Evolutionary conservation across 2,329 filamentous ascomycete genomes (phyloP).

Genomic region (Epichloe baconii): DNA sequence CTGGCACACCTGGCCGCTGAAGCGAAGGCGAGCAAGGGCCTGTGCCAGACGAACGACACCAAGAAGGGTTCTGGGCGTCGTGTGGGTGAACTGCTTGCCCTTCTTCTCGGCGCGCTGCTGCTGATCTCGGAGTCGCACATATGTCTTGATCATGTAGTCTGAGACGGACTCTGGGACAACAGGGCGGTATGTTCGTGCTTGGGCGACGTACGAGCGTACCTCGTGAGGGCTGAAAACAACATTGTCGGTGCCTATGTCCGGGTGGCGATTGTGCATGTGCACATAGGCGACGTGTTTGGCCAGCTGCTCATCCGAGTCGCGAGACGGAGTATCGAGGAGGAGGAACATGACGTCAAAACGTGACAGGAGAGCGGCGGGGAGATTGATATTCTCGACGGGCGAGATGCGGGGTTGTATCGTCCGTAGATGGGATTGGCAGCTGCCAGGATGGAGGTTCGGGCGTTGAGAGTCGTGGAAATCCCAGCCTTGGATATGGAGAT

Average conservation of each 20-base stretch:
- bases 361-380: constrained; percentile 90
- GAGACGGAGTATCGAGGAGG: constrained; percentile 83
- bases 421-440: constrained; percentile 96
- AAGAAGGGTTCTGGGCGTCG: constrained; percentile 83
- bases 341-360: constrained; percentile 97
- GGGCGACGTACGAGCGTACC: constrained; percentile 90
- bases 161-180: constrained; percentile 73
- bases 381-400: constrained; percentile 97
- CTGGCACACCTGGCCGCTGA: constrained; percentile 69
- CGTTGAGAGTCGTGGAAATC: constrained; percentile 71
- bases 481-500: constrained; percentile 71
- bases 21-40: constrained; percentile 82
- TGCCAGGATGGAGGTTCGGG: constrained; percentile 86
- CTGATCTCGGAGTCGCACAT: constrained; percentile 84
- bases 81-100: constrained; percentile 88
- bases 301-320: constrained; percentile 82
- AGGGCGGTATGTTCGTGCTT: constrained; percentile 79
- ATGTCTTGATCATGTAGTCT: constrained; percentile 95
- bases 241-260: constrained; percentile 48
- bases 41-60: constrained; percentile 88
- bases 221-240: constrained; percentile 86
- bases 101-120: constrained; percentile 84
- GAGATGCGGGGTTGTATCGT: constrained; percentile 97
- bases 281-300: constrained; percentile 93
- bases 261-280: constrained; percentile 92